phyloP scores from a whole-genome alignment of 2,329 filamentous ascomycete species.

The Sphaerulina vaccinii region DNA sequence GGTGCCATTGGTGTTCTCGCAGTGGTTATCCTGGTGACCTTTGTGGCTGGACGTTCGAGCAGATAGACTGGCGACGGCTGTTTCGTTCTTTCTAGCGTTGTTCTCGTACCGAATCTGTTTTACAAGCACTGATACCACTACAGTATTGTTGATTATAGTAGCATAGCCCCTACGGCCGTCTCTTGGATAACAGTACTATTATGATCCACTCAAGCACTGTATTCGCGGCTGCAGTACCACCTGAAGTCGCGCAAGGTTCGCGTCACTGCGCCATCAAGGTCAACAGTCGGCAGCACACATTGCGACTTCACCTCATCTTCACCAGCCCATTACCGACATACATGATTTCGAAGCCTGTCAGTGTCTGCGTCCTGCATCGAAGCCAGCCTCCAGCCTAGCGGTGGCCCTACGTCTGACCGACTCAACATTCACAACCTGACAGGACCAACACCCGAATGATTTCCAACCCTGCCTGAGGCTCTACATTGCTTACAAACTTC shows the following conservation, averaged over 20 bases:
- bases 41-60: slow-evolving; percentile 61
- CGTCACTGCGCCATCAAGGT: not conserved
- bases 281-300: not conserved
- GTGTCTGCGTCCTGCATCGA: not conserved
- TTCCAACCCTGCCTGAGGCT: not conserved
- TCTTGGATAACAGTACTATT: not conserved
- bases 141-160: slow-evolving; percentile 10
- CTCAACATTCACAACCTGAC: no score
- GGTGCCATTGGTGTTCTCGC: slow-evolving; percentile 94
- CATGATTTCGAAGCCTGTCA: no score
- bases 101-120: slow-evolving; percentile 2
- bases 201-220: not conserved
- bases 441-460: no score
- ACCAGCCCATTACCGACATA: no score
- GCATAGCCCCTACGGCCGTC: slow-evolving; percentile 2
- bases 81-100: slow-evolving; percentile 8
- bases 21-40: slow-evolving; percentile 89
- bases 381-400: not conserved
- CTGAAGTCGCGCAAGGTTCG: not conserved
- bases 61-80: slow-evolving; percentile 20
- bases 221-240: no score
- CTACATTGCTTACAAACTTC: not conserved
- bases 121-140: slow-evolving; percentile 19
- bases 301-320: no score
- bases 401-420: no score